Base-by-base conservation (phyloP, 371 early-diverging fungal genomes). In the Mortierella sp. region DNA sequence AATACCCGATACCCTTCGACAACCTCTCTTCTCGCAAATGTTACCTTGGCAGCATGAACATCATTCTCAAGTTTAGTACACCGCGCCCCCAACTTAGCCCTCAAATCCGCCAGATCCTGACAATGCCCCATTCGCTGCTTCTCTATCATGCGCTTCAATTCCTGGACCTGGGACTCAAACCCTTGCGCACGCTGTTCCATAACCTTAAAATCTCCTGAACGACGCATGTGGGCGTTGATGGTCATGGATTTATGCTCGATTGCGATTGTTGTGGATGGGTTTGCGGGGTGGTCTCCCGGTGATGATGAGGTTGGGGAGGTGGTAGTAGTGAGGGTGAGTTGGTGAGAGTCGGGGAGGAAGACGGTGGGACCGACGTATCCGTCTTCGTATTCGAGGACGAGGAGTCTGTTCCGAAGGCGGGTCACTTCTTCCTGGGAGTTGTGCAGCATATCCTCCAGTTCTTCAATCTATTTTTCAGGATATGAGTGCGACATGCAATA, bases 1-100 rank as follows among this genome's bases (percentile, higher is more conserved):
- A n/a, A n/a, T n/a, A n/a, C n/a, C n/a, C n/a, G n/a, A n/a, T n/a
- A n/a, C n/a, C n/a, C n/a, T n/a, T n/a, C n/a, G n/a, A n/a, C n/a
- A n/a, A n/a, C n/a, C n/a, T n/a, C n/a, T n/a, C n/a, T n/a, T n/a
- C n/a, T n/a, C n/a, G n/a, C n/a, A n/a, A n/a, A n/a, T n/a, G n/a
- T 77, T 73, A 86, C 86, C 82, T 81, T 86, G 71, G 86, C 81
- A 19, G 81, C 81, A 46, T 86, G 86, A 2, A 72, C 67, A 26
- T 79, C 74, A 21, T 79, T 71, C 43, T 86, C 82, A 1, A 86
- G 79, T 43, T 76, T 76, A 34, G 44, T 26, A 44, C 71, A 76
- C 40, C 79, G 71, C 0, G 61, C 59, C 54, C 76, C 53, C 75
- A 79, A 48, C 26, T 64, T 54, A 77, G 71, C 72, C 64, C 76